Base-by-base conservation (phyloP, 78 protist species). In the Pelomyxa schiedti region DNA sequence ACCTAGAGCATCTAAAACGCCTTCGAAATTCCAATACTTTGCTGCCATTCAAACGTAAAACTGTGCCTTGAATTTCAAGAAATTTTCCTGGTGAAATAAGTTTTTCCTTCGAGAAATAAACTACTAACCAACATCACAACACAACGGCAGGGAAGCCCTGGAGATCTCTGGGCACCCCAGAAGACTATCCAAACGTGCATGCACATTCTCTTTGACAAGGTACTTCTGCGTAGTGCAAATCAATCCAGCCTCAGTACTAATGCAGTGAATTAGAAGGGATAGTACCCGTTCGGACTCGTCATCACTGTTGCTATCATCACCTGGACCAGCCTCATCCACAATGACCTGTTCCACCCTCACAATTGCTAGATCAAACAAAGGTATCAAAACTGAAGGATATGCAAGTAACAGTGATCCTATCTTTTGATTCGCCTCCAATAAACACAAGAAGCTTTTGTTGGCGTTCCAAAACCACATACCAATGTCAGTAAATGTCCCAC, bases 31-130 rank as follows among this genome's bases (percentile, higher is more conserved):
- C 73, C 3, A 69, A 8, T 4, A 37, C 28, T 5, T n/a, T 69
- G 42, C 28, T 4, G 7, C 28, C 16, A 30, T 9, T 43, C 16
- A 43, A 26, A 8, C 73, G 16, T 24, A 69, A 24, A 37, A 69
- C 73, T 9, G 73, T 69, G 8, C 73, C 73, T n/a, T 69, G 42
- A 3, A 69, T 8, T 43, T 69, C 73, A 32, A 32, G 4, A 43
- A 69, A 69, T 8, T 69, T 32, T 8, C 73, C 73, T 8, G 36
- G 64, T 5, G 58, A 47, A 16, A 47, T 16, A 16, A 47, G 58
- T 16, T 24, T 16, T 16, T 47, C 32, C 16, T 16, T 47, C 58
- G 58, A 16, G 58, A 47, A 47, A 16, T 16, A 47, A 16, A 16
- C 58, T 16, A 47, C 58, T 16, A 16, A 47, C 58, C 58, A 16